Base-by-base conservation (phyloP, 2,329 filamentous ascomycete genomes). In the Metarhizium sp. region DNA sequence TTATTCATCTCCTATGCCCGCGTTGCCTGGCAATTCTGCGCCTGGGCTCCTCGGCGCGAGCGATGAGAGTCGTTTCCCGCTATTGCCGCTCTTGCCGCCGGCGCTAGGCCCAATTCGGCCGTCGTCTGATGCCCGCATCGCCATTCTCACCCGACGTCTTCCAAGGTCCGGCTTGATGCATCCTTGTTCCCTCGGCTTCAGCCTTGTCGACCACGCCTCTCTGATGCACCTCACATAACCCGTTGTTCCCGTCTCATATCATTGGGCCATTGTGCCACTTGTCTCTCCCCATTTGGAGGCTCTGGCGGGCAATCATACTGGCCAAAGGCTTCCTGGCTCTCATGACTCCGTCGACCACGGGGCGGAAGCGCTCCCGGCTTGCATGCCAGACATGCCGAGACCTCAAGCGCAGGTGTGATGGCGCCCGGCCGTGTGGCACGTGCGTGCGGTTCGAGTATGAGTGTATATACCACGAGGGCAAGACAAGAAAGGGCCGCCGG, bases 341-440 rank as follows among this genome's bases (percentile, higher is more conserved):
- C 45, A 55, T 52, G 54, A 20, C 40, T 40, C 47, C 46, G 20
- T 25, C 30, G 8, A 32, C 47, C 25, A 45, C 47, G 50, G 63
- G 63, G 3, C 63, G 67, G 5, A 68, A 67, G 38, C 73, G 76
- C 1, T 73, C 76, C 29, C 72, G 71, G 43, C 57, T 74, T 8
- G 77, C 76, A 25, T 79, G 77, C 60, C 68, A 75, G 55, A 74
- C 77, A 18, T 82, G 80, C 55, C 73, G 80, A 40, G 72, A 79
- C 13, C 74, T 79, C 51, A 82, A 82, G 64, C 73, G 80, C 49
- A 78, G 79, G 66, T 82, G 80, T 59, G 76, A 81, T 58, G 78
- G 79, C 13, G 68, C 67, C 6, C 67, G 73, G 45, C 80, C 80
- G 0, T 82, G 80, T 62, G 71, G 71, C 50, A 78, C 77, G 38